Conservation (phyloP, 1,284 basidiomycete species). For the Trametes polyzona region DNA sequence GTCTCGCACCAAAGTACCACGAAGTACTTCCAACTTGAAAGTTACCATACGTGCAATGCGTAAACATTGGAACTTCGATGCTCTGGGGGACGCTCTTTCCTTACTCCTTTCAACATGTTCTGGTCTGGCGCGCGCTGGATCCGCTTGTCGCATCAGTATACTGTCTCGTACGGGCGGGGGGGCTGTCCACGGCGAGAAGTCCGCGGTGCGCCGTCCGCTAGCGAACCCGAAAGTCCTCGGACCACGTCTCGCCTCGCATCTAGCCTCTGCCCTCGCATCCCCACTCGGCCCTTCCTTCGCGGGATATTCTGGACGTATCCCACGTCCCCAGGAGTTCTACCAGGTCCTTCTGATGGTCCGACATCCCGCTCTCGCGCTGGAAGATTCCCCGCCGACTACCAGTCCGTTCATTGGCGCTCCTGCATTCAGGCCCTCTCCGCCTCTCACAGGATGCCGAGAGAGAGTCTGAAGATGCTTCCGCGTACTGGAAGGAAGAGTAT, state of each 20-base stretch:
- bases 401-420: neutral
- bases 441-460: conserved; percentile 1
- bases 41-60: neutral
- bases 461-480: neutral
- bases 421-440: neutral
- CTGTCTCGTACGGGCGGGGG: conserved; percentile 1
- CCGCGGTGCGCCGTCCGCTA: conserved; percentile 18
- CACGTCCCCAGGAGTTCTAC: conserved; percentile 15
- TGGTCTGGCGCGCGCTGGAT: neutral
- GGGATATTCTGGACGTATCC: conserved; percentile 8
- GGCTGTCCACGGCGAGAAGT: conserved; percentile 16
- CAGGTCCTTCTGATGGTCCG: conserved; percentile 14
- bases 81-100: too few relatives aligned
- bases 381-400: neutral
- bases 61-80: neutral
- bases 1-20: too few relatives aligned
- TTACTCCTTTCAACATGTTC: neutral
- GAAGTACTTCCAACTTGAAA: neutral
- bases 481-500: neutral
- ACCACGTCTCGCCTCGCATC: conserved; percentile 7
- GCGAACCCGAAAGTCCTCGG: conserved; percentile 25
- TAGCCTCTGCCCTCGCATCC: conserved; percentile 14
- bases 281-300: conserved; percentile 13
- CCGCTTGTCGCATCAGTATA: conserved; percentile 16
- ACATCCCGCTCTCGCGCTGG: neutral